Evolutionary conservation across 768 basidiomycete species (phyloP), one percentile per base, ranked within the genome.

Genomic region (Suillus americanus): DNA sequence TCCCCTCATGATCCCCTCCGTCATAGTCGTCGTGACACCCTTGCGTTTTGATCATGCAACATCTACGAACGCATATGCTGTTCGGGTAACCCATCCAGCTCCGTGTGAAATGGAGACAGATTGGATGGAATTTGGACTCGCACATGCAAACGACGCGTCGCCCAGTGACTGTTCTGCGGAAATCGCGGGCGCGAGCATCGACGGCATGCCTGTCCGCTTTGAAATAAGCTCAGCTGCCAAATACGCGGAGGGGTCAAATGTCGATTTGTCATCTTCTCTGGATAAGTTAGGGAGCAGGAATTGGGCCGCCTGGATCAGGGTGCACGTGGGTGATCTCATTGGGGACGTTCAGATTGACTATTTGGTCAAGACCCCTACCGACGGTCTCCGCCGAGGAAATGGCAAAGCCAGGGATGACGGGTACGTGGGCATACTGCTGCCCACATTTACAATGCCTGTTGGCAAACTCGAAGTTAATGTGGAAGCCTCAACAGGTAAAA

Each of bases 101-200:
- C 89, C 89, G 23, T 75, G 80, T 16, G 82, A 87, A 40, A 71
- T 79, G n/a, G 85, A 85, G 62, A 83, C 85, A n/a, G 89, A 88
- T 60, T 90, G 86, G 86, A 78, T 93, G 23, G 90, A 92, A 72
- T 92, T 93, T 69, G 90, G 90, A 33, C 78, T 93, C 59, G 86
- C 86, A 2, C 78, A 83, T 61, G 75, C 75, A n/a, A 56, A 60
- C 35, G 14, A 48, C 30, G n/a, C 60, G 38, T 61, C 64, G 25
- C 65, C 66, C 56, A 65, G 69, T 41, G 68, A 71, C 54, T 64
- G 46, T 41, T 80, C 75, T 62, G 80, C 88, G 56, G 81, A 87
- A 18, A 80, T 90, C 57, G 79, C 85, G 56, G 83, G 80, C 66
- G 88, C 84, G 43, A 89, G 82, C 67, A 71, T 90, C 51, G 88